phyloP scores from a whole-genome alignment of 805 yeast species.

The Candida pseudoglaebosa region DNA sequence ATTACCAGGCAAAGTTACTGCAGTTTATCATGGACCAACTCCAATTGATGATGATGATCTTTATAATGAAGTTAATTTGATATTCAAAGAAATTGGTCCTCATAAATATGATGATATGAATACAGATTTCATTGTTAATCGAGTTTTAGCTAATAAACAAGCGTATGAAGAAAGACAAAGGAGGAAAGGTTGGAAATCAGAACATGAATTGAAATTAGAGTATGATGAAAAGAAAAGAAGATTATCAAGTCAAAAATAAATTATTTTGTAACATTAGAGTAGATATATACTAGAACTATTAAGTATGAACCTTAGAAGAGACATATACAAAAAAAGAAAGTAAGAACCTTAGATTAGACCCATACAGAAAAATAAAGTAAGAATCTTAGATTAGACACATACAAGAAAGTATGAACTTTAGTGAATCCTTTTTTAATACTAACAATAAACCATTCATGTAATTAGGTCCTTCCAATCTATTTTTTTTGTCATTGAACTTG shows the following conservation, averaged over 20 bases:
- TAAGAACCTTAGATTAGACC: too few species aligned
- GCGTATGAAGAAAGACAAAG: constrained; percentile 83
- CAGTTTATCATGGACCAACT: constrained; percentile 61
- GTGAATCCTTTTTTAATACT: too few species aligned
- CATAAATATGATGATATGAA: constrained; percentile 66
- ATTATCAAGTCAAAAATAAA: neutral
- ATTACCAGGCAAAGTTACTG: constrained; percentile 35
- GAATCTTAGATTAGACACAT: too few species aligned
- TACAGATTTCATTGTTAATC: constrained; percentile 64
- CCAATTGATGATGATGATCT: constrained; percentile 26
- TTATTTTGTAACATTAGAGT: too few species aligned
- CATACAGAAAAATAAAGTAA: too few species aligned
- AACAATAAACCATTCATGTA: too few species aligned
- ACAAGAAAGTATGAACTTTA: too few species aligned
- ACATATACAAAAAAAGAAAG: too few species aligned
- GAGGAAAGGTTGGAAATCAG: constrained; percentile 79
- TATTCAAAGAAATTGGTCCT: constrained; percentile 41
- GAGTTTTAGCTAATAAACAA: constrained; percentile 66
- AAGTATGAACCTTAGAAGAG: too few species aligned
- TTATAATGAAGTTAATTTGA: constrained; percentile 32
- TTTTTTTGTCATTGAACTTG: too few species aligned
- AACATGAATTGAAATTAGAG: constrained; percentile 30
- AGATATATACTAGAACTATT: too few species aligned
- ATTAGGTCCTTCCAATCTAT: too few species aligned
- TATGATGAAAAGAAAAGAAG: constrained; percentile 13